A percentile compares a stretch with the other conserved stretches of the same genome.
Evolutionary conservation across 768 basidiomycete species (phyloP).

Genomic region (Sistotremastrum suecicum): DNA sequence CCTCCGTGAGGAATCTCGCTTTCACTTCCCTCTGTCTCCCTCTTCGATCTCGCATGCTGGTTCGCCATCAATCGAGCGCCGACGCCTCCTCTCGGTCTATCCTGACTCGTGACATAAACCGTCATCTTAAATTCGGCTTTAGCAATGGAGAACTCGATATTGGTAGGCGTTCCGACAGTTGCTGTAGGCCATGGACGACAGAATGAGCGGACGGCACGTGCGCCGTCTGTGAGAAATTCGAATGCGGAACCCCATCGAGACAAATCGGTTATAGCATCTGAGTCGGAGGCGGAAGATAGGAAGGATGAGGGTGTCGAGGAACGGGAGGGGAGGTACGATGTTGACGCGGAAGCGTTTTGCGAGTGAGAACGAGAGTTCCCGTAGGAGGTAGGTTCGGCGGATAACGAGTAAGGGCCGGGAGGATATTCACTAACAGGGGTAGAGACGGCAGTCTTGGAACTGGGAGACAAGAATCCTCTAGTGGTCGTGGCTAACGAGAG

Average conservation of each 20-base stretch:
- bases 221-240: slow-evolving; percentile 71
- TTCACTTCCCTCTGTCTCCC: neutral
- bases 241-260: slow-evolving; percentile 34
- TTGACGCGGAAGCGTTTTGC: neutral
- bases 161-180: slow-evolving; percentile 49
- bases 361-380: too few relatives aligned
- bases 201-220: slow-evolving; percentile 76
- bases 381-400: too few relatives aligned
- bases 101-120: slow-evolving; percentile 47
- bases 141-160: slow-evolving; percentile 63
- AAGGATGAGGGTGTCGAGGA: neutral
- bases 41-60: slow-evolving; percentile 8
- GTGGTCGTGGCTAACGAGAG: too few relatives aligned
- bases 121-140: slow-evolving; percentile 57
- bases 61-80: neutral
- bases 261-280: slow-evolving; percentile 3
- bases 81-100: slow-evolving; percentile 21
- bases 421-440: too few relatives aligned
- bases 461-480: too few relatives aligned
- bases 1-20: slow-evolving; percentile 3
- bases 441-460: too few relatives aligned
- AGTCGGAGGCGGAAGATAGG: neutral
- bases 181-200: slow-evolving; percentile 70
- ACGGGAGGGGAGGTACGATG: neutral
- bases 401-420: too few relatives aligned